Evolutionary conservation across 2,329 filamentous ascomycete species (phyloP), one percentile per base, ranked within the genome.

Genomic region (Corinectria fuckeliana): DNA sequence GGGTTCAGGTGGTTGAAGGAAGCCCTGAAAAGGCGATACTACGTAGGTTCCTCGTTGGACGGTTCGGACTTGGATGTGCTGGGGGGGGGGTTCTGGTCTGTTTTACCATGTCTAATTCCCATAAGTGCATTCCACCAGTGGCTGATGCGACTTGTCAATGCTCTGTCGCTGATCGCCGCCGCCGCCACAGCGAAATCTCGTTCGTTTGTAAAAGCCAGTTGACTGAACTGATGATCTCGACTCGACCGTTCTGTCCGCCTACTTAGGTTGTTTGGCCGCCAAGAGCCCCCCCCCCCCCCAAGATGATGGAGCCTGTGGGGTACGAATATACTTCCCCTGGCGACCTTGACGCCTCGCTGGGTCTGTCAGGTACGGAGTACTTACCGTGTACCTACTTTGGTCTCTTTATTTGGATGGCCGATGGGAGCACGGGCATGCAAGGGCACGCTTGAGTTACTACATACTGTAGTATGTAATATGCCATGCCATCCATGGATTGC

Each of bases 341-440:
- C 18, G 23, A 34, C 50, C 38, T 42, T 51, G 55, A 57, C 49
- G 39, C 48, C 55, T 57, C 55, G 48, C 45, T 36, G 39, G 38
- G 28, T n/a, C 50, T 21, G n/a, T n/a, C n/a, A 50, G 47, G 47
- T 48, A 32, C 32, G 10, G 49, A 21, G 34, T 32, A 23, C 44
- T 20, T 30, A n/a, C n/a, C n/a, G 4, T 34, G 21, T 11, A 8
- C 41, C 10, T 23, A 1, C 14, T 34, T 25, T 21, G n/a, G 21
- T 44, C 41, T 57, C 32, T 57, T 57, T 48, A 41, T 23, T 49
- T 53, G 42, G 36, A 49, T n/a, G n/a, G 30, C 13, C 30, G 13
- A 32, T 14, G 32, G 7, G n/a, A n/a, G n/a, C n/a, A n/a, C n/a
- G n/a, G 56, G 56, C 20, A 59, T 59, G 56, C 56, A 59, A 59